phyloP scores from a whole-genome alignment of 108 stramenopile species.

The Stephanodiscus triporus region DNA sequence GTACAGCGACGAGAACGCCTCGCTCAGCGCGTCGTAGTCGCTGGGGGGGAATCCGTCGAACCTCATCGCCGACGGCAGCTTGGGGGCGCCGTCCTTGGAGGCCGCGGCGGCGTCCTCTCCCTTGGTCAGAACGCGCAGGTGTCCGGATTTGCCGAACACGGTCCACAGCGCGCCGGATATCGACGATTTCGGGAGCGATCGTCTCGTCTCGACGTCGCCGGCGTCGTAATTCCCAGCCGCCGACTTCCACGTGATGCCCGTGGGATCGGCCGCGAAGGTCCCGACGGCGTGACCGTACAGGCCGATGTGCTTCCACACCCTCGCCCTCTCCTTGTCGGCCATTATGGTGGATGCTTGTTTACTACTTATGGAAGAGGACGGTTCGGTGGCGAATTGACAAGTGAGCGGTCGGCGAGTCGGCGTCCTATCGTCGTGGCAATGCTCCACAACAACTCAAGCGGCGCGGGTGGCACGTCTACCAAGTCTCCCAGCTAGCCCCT shows the following conservation, averaged over 20 bases:
- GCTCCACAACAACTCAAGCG: no score
- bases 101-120: conserved; percentile 3
- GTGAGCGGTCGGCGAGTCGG: no score
- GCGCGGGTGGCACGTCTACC: no score
- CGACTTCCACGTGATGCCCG: conserved; percentile 81
- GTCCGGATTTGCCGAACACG: conserved; percentile 77
- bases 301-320: conserved; percentile 87
- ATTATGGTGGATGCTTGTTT: neutral
- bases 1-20: conserved; percentile 54
- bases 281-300: conserved; percentile 88
- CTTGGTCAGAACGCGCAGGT: conserved; percentile 69
- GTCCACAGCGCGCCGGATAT: conserved; percentile 76
- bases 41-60: conserved; percentile 83
- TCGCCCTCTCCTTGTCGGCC: conserved; percentile 5
- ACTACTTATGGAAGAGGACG: no score
- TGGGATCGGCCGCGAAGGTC: conserved; percentile 68
- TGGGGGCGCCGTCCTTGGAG: conserved; percentile 23
- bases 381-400: no score
- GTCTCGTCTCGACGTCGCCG: conserved; percentile 53
- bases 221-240: conserved; percentile 29
- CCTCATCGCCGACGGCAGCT: conserved; percentile 63
- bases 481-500: no score
- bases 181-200: conserved; percentile 42
- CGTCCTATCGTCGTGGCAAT: no score
- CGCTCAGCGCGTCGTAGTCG: conserved; percentile 57